Evolutionary conservation across 257 asterid genomes (phyloP).

Genomic region (Jacaranda copaia): DNA sequence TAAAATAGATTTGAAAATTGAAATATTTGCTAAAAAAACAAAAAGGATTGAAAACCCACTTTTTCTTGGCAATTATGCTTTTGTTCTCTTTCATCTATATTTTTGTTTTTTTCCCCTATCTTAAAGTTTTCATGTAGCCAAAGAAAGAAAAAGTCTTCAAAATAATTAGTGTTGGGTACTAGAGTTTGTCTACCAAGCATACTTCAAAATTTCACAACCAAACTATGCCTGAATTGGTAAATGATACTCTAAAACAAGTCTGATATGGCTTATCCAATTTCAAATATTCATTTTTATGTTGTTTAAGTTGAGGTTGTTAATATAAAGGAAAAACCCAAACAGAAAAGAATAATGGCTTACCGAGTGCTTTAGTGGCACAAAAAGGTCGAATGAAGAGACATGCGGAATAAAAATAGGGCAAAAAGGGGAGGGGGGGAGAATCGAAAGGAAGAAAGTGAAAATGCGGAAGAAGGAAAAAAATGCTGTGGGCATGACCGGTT

Average conservation of each 20-base stretch:
- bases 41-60: too few relatives aligned
- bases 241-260: not conserved
- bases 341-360: too few relatives aligned
- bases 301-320: not conserved
- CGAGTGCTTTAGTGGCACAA: too few relatives aligned
- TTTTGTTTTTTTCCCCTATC: conserved; percentile 1
- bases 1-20: conserved; percentile 21
- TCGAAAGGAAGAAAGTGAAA: too few relatives aligned
- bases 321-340: too few relatives aligned
- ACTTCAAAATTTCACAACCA: not conserved
- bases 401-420: too few relatives aligned
- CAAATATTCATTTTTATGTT: not conserved
- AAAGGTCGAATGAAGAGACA: too few relatives aligned
- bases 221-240: not conserved
- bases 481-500: too few relatives aligned
- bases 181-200: not conserved
- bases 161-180: not conserved
- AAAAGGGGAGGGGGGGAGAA: too few relatives aligned
- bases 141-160: not conserved
- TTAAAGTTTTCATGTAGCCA: not conserved
- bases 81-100: not conserved
- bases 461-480: too few relatives aligned
- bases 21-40: not conserved
- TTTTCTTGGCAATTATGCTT: conserved; percentile 25
- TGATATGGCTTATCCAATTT: not conserved